Evolutionary conservation across 768 basidiomycete genomes (phyloP), one percentile per base, ranked within the genome.

Genomic region (Mycena epipterygia): DNA sequence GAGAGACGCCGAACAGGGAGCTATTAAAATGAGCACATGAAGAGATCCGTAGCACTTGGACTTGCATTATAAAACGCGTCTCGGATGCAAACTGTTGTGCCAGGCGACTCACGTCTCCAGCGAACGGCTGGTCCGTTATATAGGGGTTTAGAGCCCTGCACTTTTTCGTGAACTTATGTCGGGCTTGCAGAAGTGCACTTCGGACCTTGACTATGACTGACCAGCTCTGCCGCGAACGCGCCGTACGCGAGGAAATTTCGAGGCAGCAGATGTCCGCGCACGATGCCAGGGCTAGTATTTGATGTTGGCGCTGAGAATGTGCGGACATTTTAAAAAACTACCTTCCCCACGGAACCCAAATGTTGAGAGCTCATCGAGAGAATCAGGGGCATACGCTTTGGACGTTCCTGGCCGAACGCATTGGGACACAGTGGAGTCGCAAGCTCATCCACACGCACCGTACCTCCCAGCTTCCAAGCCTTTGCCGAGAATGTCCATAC

Each of bases 261-360:
- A 98, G 77, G 71, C 91, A 91, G 9, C 89, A 90, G 3, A 99
- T 76, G 74, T 95, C 90, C 37, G 92, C 92, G 64, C 92, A 89
- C 53, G 96, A 97, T 21, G 95, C 92, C 60, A 98, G 80, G 4
- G 96, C 97, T 97, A 71, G 52, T 30, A 17, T 21, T 16, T 39
- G 37, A 44, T 37, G 17, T 44, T 19, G 39, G 12, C 30, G 30
- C 27, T 70, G 23, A 70, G 42, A 33, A 59, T 44, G 30, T 13
- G 25, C 17, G 9, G 3, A 14, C 23, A 29, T n/a, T 8, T 62
- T 19, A 44, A 35, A 13, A 71, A 68, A 71, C 21, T 74, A 94
- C 96, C 96, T 93, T 98, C 97, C 41, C 97, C 96, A 74, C 97
- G 89, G 81, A 95, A 97, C 0, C 97, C 96, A 81, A 96, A 97